Conservation (phyloP, 306 rosid species). For the Herpetospermum pedunculosum region DNA sequence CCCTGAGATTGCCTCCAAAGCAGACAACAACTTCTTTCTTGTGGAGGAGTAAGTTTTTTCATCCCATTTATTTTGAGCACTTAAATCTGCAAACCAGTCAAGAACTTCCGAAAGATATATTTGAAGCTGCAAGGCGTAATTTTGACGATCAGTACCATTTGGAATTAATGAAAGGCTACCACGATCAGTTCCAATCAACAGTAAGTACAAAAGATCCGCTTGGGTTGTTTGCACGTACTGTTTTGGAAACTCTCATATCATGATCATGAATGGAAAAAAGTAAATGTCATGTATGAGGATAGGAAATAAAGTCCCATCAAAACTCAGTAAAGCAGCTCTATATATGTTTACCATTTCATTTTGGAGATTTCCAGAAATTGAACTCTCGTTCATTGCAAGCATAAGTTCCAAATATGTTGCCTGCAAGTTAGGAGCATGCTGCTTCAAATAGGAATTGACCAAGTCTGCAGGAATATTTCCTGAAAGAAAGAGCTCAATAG, state of each 20-base stretch:
- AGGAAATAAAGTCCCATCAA: neutral
- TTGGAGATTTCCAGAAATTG: conserved; percentile 86
- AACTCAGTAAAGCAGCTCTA: conserved; percentile 2
- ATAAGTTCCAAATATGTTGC: conserved; percentile 84
- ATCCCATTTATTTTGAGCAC: conserved; percentile 67
- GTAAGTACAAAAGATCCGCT: neutral
- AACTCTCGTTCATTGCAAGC: conserved; percentile 95
- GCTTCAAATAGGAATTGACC: conserved; percentile 95
- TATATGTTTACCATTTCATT: conserved; percentile 74
- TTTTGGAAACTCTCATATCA: neutral
- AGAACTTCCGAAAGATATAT: conserved; percentile 87
- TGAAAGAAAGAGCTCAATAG: conserved; percentile 85
- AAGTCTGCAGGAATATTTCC: conserved; percentile 95
- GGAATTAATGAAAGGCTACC: neutral
- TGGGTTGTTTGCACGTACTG: neutral
- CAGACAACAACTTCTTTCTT: conserved; percentile 72
- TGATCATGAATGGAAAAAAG: neutral
- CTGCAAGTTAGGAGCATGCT: conserved; percentile 94
- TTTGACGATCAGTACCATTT: neutral
- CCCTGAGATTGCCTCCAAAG: conserved; percentile 74
- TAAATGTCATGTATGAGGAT: neutral
- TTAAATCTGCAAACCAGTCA: conserved; percentile 76
- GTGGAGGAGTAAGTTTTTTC: conserved; percentile 73
- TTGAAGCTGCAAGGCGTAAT: conserved; percentile 53
- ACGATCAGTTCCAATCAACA: neutral